Percentiles rank a stretch among this genome's conserved stretches.
These are phyloP conservation scores for Amyloporia xantha DNA, from an alignment of 768 basidiomycete genomes.

Conservation along the genomic window DNA sequence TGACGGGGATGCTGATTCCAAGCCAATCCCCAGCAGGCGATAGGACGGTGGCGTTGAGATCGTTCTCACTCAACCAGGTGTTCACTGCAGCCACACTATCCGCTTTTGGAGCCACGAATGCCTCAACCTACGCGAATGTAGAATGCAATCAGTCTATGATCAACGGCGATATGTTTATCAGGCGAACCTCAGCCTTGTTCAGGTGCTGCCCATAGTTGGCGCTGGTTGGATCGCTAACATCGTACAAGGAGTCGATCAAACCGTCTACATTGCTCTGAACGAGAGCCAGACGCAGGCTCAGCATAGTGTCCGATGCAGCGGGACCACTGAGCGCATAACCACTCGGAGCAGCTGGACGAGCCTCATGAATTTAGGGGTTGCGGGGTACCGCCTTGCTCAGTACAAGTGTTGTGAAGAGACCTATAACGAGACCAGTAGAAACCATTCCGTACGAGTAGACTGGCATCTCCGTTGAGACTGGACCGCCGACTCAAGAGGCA, in stretches of 20 bases:
- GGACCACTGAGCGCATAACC: conserved; percentile 25
- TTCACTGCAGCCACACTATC: conserved; percentile 20
- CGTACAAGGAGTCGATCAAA: conserved; percentile 27
- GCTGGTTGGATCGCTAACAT: conserved; percentile 32
- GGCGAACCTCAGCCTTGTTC: conserved; percentile 24
- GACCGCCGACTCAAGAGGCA: too few species aligned
- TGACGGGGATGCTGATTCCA: conserved; percentile 18
- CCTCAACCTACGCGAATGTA: conserved; percentile 6
- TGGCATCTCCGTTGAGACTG: too few species aligned
- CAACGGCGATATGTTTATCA: too few species aligned
- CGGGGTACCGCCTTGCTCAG: too few species aligned
- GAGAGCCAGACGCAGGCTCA: conserved; percentile 32
- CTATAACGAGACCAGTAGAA: too few species aligned
- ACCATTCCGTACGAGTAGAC: too few species aligned
- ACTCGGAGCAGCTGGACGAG: conserved; percentile 18
- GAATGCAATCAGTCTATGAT: not conserved
- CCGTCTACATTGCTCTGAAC: conserved; percentile 27
- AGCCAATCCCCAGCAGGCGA: conserved; percentile 26
- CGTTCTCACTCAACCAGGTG: conserved; percentile 22
- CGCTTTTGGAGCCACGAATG: conserved; percentile 15
- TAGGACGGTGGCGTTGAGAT: conserved; percentile 15
- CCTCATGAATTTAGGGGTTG: conserved; percentile 30
- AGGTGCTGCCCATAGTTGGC: conserved; percentile 29
- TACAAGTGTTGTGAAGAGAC: too few species aligned
- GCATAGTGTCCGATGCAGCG: conserved; percentile 21